Base-by-base conservation (phyloP, 371 early-diverging fungal genomes). In the Dichotomocladium elegans region DNA sequence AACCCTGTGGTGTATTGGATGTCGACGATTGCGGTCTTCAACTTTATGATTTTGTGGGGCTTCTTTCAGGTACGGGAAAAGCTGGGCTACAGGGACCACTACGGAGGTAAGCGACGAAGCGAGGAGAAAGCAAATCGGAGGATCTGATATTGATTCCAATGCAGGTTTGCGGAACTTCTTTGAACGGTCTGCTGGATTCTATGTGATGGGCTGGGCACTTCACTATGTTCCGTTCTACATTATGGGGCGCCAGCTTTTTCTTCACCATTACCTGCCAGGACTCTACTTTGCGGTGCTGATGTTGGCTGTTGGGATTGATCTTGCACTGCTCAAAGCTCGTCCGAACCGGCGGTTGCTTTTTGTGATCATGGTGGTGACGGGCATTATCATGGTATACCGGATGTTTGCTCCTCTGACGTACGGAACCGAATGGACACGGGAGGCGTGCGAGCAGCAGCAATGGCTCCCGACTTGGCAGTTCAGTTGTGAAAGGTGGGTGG, bases 251-350 rank as follows among this genome's bases (percentile, higher is more conserved):
- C 92, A 93, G 66, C 75, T 97, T n/a, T 99, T 99, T 67, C 70
- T 98, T 41, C 99, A 99, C 68, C 98, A 99, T 71, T 99, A 99
- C 63, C 80, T 98, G 25, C 98, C 99, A 6, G 88, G 94, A 0
- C 80, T 96, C 10, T 92, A 92, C 58, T 85, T 92, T 63, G 76
- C 88, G 21, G 82, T 96, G 47, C 74, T 94, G 48, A 71, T 87
- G 2, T 68, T 88, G 29, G 80, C 87, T 45, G 77, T 83, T 1
- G 71, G 83, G 0, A 53, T 91, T 26, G 98, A 96, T 59, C 74
- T 91, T 46, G 63, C 70, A 43, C 8, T 53, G 7, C 21, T 31
- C 6, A 27, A 31, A 24, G 25, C 30, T 1, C 25, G 33, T 22
- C 24, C 37, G 3, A 12, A 21, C 0, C 22, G 34, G 1, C 70